Percentiles rank a stretch among this genome's conserved stretches.
These are phyloP conservation scores for Trichoderma sp. DNA, from an alignment of 2,329 filamentous ascomycete genomes.

Conservation along the genomic window DNA sequence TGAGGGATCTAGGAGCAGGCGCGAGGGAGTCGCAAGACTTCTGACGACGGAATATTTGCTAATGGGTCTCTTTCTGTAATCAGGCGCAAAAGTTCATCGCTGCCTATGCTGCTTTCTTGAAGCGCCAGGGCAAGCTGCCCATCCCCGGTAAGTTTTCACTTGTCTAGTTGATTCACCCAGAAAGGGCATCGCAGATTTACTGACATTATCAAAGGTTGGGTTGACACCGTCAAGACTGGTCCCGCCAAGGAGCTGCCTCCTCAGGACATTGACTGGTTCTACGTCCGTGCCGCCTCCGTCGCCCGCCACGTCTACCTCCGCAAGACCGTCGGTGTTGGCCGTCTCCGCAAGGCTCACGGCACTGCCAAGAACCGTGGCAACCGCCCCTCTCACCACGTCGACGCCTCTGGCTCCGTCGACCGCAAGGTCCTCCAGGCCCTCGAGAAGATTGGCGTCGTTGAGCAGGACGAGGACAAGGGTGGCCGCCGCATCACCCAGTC, in stretches of 20 bases:
- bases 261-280: constrained; percentile 98
- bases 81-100: constrained; percentile 87
- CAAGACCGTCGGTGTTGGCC: constrained; percentile 98
- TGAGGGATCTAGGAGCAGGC: constrained; percentile 55
- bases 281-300: constrained; percentile 85
- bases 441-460: constrained; percentile 98
- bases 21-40: constrained; percentile 71
- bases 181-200: background rate
- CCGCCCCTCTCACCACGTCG: constrained; percentile 88
- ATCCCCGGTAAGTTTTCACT: constrained; percentile 69
- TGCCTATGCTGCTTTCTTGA: constrained; percentile 84
- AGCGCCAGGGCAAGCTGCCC: constrained; percentile 89
- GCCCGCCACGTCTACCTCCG: constrained; percentile 98
- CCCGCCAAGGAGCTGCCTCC: constrained; percentile 95
- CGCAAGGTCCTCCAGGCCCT: constrained; percentile 96
- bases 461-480: constrained; percentile 98
- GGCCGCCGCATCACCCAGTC: constrained; percentile 96
- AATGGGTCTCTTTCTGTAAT: constrained; percentile 49
- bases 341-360: constrained; percentile 94
- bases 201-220: constrained; percentile 66
- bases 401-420: constrained; percentile 92
- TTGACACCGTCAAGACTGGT: constrained; percentile 99
- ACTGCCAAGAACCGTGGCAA: constrained; percentile 95
- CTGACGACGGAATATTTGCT: constrained; percentile 70
- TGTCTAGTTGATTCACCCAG: background rate